A percentile compares a stretch with the other conserved stretches of the same genome.
Evolutionary conservation across 176 grass and related monocot genomes (phyloP).

Genomic region (Raddia guianensis): DNA sequence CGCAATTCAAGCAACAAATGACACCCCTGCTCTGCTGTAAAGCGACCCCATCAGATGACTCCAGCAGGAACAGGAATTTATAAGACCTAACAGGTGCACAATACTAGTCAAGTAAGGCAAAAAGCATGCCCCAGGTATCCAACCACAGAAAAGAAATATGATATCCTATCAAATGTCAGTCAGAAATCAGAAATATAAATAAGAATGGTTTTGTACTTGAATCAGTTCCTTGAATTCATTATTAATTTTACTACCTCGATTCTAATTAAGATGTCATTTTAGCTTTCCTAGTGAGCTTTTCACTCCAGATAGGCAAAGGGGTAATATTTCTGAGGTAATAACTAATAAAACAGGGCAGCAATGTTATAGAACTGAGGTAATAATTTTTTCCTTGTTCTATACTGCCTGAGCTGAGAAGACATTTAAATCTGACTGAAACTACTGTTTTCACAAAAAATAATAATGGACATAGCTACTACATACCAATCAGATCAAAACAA

Average conservation of each 20-base stretch:
- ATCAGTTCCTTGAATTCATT: no score
- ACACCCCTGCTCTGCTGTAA: slow-evolving; percentile 47
- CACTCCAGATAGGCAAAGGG: not conserved
- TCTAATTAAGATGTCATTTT: not conserved
- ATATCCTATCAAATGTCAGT: not conserved
- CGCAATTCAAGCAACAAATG: slow-evolving; percentile 56
- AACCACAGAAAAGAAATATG: not conserved
- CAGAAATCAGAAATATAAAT: not conserved
- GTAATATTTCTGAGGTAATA: no score
- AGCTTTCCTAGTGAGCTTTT: not conserved
- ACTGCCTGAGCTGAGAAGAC: not conserved
- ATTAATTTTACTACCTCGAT: not conserved
- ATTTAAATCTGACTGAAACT: slow-evolving; percentile 12
- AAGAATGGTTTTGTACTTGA: not conserved
- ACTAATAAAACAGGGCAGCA: not conserved
- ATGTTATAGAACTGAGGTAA: not conserved
- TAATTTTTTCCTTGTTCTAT: not conserved
- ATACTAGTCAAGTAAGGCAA: slow-evolving; percentile 13
- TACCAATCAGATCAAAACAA: not conserved
- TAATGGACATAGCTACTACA: not conserved
- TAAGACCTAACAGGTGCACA: slow-evolving; percentile 43
- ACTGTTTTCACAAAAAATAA: not conserved
- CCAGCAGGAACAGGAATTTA: slow-evolving; percentile 50
- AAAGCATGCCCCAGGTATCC: not conserved
- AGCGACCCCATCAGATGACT: slow-evolving; percentile 43